A percentile compares a stretch with the other conserved stretches of the same genome.
phyloP scores from a whole-genome alignment of 2,329 filamentous ascomycete genomes.

The Venturia pyrina region DNA sequence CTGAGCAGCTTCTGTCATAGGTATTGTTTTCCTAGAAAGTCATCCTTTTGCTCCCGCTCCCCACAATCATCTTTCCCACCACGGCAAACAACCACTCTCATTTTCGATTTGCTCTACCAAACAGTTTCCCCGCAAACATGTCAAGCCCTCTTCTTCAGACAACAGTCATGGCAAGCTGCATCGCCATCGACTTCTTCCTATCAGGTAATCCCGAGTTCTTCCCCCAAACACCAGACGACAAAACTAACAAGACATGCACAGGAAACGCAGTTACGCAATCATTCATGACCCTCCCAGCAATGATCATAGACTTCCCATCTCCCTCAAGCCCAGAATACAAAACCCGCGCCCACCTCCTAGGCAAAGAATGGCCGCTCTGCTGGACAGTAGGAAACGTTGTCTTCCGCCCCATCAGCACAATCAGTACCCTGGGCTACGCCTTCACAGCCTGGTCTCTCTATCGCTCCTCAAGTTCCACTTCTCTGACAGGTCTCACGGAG shows the following conservation, averaged over 20 bases:
- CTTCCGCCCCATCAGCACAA: conserved; percentile 41
- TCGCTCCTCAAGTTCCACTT: conserved; percentile 14
- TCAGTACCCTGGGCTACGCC: conserved; percentile 39
- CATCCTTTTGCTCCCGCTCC: background rate
- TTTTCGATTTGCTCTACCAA: background rate
- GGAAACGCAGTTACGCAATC: conserved; percentile 45
- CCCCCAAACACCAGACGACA: background rate
- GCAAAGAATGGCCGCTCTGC: conserved; percentile 40
- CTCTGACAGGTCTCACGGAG: conserved; percentile 15
- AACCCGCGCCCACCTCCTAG: conserved; percentile 34
- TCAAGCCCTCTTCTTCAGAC: background rate
- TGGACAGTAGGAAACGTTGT: conserved; percentile 42
- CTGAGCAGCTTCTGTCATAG: background rate
- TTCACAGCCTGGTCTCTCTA: conserved; percentile 32
- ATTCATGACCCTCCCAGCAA: conserved; percentile 41
- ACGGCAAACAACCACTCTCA: background rate
- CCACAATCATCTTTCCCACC: background rate
- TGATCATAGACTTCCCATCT: conserved; percentile 37
- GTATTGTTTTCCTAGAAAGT: background rate
- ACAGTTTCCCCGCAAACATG: background rate
- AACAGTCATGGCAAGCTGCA: conserved; percentile 34
- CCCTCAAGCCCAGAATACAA: conserved; percentile 31
- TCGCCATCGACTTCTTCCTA: conserved; percentile 40
- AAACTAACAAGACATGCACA: conserved; percentile 15
- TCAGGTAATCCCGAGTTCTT: conserved; percentile 26